Percentiles rank a stretch among this genome's conserved stretches.
Conservation (phyloP, 2,329 filamentous ascomycete genomes). For the Botrytis sinoallii region DNA sequence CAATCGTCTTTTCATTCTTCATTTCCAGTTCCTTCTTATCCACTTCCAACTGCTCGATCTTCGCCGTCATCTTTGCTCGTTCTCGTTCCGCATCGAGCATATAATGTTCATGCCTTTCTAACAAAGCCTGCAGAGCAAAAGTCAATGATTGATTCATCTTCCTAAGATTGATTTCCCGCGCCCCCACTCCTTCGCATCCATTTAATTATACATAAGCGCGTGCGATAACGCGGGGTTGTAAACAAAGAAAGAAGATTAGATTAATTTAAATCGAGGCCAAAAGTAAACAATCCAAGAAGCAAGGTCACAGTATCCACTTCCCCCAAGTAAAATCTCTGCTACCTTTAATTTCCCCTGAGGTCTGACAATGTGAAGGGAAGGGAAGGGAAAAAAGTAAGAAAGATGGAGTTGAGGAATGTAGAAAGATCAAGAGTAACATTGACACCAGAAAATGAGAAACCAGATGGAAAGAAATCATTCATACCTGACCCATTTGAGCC, state of each 20-base stretch:
- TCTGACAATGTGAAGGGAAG: neutral
- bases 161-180: neutral
- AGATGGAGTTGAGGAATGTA: constrained; percentile 6
- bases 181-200: neutral
- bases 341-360: constrained; percentile 13
- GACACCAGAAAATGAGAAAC: constrained; percentile 17
- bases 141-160: constrained; percentile 55
- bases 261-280: constrained; percentile 15
- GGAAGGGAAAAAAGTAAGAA: neutral
- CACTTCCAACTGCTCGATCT: constrained; percentile 46
- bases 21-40: constrained; percentile 72
- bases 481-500: constrained; percentile 87
- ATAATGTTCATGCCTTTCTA: constrained; percentile 89
- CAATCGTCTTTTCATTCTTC: constrained; percentile 72
- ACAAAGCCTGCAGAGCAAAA: constrained; percentile 75
- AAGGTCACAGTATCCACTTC: constrained; percentile 11
- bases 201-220: constrained; percentile 12
- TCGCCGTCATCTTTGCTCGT: constrained; percentile 44
- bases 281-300: neutral
- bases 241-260: constrained; percentile 16
- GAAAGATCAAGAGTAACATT: constrained; percentile 20
- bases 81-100: constrained; percentile 90
- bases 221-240: constrained; percentile 8
- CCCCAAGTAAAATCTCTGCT: constrained; percentile 8
- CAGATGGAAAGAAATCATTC: constrained; percentile 41